Evolutionary conservation across 768 basidiomycete genomes (phyloP), one percentile per base, ranked within the genome.

Genomic region (Fistulinella prunicolor): DNA sequence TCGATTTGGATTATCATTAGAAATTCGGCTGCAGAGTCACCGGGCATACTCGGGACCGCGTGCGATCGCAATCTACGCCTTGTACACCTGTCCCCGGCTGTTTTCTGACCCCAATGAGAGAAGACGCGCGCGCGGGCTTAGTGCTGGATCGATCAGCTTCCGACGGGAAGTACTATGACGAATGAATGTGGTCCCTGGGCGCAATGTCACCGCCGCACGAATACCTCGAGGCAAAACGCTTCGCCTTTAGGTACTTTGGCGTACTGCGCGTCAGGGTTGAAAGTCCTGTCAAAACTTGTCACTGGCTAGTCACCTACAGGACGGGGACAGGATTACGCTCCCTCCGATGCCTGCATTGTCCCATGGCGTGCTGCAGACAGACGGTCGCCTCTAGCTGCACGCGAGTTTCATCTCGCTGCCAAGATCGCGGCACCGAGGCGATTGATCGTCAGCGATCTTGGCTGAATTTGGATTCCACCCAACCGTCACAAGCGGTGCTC

Each of bases 181-280:
- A 65, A 56, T 58, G 40, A 51, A 55, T 51, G 20, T 42, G 28
- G 55, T 56, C 51, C 54, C 55, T 56, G 49, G 58, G 56, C 63
- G 64, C 58, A 66, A 65, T 50, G 44, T 50, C 35, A 41, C 48
- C 47, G 60, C 62, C 65, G 57, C 67, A 67, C 65, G 46, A 28
- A 63, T 55, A 55, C 65, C 65, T 65, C 65, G 65, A 68, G 65
- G 65, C 51, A 34, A 7, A 46, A 54, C 55, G 24, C 41, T 61
- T 66, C 51, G 37, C 56, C 44, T 50, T 67, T 62, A 61, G 64
- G 66, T 66, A 66, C 55, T 60, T 40, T 35, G 47, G 44, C 26
- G 42, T 51, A 57, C 62, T 68, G 62, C 61, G 55, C 45, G 41
- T 57, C 65, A 69, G 65, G 67, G 65, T 60, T 68, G 65, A 41